phyloP scores from a whole-genome alignment of 768 basidiomycete species.

The Cystofilobasidium ferigula region DNA sequence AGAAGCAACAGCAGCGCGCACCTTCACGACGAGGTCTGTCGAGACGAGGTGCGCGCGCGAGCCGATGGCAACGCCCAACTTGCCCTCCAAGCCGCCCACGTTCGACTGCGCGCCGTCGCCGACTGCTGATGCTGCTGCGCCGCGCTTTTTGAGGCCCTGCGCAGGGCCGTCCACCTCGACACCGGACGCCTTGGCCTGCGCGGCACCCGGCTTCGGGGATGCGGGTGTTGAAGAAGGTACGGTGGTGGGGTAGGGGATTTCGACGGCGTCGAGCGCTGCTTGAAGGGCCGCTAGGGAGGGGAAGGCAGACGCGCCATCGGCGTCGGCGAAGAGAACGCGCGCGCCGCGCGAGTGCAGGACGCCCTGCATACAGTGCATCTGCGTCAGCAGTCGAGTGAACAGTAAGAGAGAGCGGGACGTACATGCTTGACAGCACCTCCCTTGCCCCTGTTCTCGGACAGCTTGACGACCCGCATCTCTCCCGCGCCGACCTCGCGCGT shows the following conservation, averaged over 20 bases:
- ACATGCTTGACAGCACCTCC: constrained; percentile 81
- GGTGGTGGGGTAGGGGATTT: constrained; percentile 28
- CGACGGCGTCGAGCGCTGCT: constrained; percentile 56
- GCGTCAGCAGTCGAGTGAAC: neutral
- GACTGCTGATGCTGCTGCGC: neutral
- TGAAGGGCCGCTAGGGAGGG: constrained; percentile 71
- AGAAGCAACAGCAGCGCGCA: constrained; percentile 35
- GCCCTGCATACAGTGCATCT: constrained; percentile 41
- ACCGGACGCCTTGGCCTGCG: neutral
- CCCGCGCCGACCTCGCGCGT: constrained; percentile 25
- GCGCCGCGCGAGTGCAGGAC: constrained; percentile 69
- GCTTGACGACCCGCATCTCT: constrained; percentile 62
- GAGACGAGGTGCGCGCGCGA: constrained; percentile 85
- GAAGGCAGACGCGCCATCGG: constrained; percentile 84
- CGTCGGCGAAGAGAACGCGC: constrained; percentile 80
- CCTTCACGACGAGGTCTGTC: constrained; percentile 88
- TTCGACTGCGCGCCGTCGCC: too few relatives aligned
- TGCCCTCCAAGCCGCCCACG: neutral
- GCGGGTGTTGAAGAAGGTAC: neutral
- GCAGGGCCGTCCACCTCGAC: neutral
- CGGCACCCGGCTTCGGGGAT: neutral
- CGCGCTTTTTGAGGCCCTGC: neutral
- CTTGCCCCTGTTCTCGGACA: constrained; percentile 76
- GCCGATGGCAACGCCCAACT: constrained; percentile 56
- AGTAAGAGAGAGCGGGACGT: constrained; percentile 16